Evolutionary conservation across 1,139 yeast species (phyloP).

Genomic region (Yamadazyma triangularis): DNA sequence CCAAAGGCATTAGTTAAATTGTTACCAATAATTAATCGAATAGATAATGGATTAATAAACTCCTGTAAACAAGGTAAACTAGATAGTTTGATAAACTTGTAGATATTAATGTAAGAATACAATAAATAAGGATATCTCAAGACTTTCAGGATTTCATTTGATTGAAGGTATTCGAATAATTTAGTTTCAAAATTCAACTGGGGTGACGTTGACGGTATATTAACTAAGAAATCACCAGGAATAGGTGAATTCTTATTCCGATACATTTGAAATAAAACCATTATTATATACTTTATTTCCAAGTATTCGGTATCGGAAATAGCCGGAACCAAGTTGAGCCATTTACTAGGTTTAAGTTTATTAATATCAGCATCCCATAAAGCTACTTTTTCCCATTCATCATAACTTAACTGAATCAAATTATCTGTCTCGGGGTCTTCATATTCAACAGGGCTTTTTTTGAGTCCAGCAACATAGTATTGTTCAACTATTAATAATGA

Average conservation of each 20-base stretch:
- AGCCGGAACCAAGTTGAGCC: slow-evolving; percentile 25
- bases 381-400: slow-evolving; percentile 25
- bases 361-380: slow-evolving; percentile 34
- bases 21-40: slow-evolving; percentile 53
- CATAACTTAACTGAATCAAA: slow-evolving; percentile 13
- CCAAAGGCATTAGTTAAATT: slow-evolving; percentile 77
- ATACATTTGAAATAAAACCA: slow-evolving; percentile 24
- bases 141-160: slow-evolving; percentile 51
- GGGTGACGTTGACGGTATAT: background rate
- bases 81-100: slow-evolving; percentile 43
- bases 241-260: no score
- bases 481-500: slow-evolving; percentile 26
- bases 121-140: slow-evolving; percentile 47
- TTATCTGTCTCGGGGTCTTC: slow-evolving; percentile 13
- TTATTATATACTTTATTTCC: slow-evolving; percentile 34
- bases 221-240: background rate
- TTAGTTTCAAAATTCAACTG: slow-evolving; percentile 16
- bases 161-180: slow-evolving; percentile 46
- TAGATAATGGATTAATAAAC: slow-evolving; percentile 31
- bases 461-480: slow-evolving; percentile 18
- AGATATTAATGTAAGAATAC: slow-evolving; percentile 47
- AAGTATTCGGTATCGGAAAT: slow-evolving; percentile 34
- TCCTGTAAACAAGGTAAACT: slow-evolving; percentile 35
- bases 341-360: slow-evolving; percentile 24
- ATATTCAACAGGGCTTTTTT: slow-evolving; percentile 17